These are phyloP conservation scores for Nicotiana tabacum DNA, from an alignment of 257 asterid species.

Conservation along the genomic window DNA sequence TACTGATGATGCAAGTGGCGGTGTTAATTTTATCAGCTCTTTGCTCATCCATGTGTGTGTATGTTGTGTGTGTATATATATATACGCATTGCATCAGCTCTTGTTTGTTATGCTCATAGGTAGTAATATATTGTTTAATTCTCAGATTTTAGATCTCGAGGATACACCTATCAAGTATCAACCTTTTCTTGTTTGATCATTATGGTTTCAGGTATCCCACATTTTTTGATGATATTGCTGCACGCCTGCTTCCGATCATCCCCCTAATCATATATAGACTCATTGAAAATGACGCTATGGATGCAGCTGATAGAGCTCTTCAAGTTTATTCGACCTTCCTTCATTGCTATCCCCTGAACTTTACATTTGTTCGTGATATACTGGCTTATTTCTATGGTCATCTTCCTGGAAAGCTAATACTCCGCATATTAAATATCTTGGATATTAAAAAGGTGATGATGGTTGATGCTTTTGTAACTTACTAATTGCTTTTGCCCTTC, in stretches of 20 bases:
- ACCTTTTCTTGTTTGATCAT: not conserved
- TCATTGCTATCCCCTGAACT: slow-evolving; percentile 83
- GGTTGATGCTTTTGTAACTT: slow-evolving; percentile 5
- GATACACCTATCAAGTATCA: not conserved
- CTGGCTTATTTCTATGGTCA: slow-evolving; percentile 96
- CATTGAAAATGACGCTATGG: slow-evolving; percentile 83
- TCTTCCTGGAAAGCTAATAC: slow-evolving; percentile 85
- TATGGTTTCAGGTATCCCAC: slow-evolving; percentile 70
- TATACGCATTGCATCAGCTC: not conserved
- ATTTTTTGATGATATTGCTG: slow-evolving; percentile 95
- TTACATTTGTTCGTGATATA: slow-evolving; percentile 94
- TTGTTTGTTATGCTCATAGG: not conserved
- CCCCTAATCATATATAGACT: slow-evolving; percentile 83
- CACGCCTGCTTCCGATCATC: slow-evolving; percentile 89
- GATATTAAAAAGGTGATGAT: slow-evolving; percentile 77
- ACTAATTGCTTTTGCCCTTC: slow-evolving; percentile 7
- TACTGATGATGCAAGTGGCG: not conserved
- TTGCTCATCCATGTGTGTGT: not conserved
- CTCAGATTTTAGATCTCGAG: not conserved
- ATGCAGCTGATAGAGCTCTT: slow-evolving; percentile 90
- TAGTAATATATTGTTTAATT: not conserved
- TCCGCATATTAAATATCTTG: slow-evolving; percentile 68
- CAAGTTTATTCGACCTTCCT: slow-evolving; percentile 76
- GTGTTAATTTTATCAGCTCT: not conserved
- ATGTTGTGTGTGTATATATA: not conserved